Conservation (phyloP, 2,329 filamentous ascomycete species). For the Microcera coccophila region DNA sequence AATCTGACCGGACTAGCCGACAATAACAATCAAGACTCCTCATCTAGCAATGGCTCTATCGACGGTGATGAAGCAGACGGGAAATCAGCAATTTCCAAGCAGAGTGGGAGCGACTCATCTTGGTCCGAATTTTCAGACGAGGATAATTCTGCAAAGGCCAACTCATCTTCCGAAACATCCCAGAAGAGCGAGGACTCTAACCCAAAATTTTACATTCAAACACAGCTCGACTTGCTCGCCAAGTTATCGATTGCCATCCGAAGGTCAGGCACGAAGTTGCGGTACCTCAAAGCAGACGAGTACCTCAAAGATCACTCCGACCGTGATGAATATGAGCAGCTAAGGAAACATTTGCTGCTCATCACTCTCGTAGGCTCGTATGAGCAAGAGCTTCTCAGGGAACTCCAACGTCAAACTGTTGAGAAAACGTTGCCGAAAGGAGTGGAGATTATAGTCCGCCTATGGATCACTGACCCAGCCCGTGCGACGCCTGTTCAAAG, state of each 20-base stretch:
- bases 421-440: neutral
- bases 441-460: neutral
- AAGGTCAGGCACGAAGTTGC: neutral
- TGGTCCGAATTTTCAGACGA: neutral
- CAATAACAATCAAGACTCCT: too few relatives aligned
- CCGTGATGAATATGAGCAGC: neutral
- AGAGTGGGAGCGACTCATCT: neutral
- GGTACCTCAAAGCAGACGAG: constrained; percentile 1
- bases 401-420: neutral
- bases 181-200: neutral
- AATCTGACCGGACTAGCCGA: too few relatives aligned
- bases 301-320: neutral
- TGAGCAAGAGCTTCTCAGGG: neutral
- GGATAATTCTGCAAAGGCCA: neutral
- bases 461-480: neutral
- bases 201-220: neutral
- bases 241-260: constrained; percentile 1
- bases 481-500: neutral
- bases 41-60: neutral
- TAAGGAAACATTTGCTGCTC: neutral
- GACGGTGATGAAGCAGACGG: neutral
- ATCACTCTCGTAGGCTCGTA: neutral
- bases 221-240: neutral
- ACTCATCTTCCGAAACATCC: neutral
- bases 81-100: neutral